Evolutionary conservation across 176 grass and related monocot genomes (phyloP).

Genomic region (Zoysia japonica): DNA sequence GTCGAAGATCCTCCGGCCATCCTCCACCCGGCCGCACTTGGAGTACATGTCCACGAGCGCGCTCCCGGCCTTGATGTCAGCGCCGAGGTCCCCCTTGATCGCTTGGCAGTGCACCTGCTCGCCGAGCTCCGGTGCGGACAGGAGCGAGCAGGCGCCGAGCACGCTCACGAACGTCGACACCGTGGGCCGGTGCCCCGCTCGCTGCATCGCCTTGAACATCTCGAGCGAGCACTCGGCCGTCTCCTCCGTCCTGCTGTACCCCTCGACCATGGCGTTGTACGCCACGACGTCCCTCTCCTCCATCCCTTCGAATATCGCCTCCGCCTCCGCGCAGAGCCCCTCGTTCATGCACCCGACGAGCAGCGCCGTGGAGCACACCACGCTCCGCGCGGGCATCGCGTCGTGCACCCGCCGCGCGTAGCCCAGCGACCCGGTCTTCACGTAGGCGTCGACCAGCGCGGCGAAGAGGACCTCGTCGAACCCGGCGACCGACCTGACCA

Average conservation of each 20-base stretch:
- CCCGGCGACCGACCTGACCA: constrained; percentile 41
- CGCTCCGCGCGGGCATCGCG: constrained; percentile 38
- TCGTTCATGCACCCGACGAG: constrained; percentile 78
- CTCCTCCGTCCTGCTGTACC: constrained; percentile 61
- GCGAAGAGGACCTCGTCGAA: constrained; percentile 62
- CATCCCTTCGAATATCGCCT: constrained; percentile 52
- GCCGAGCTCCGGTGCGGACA: constrained; percentile 59
- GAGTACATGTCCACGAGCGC: constrained; percentile 85
- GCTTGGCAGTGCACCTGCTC: constrained; percentile 79
- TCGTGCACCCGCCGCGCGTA: constrained; percentile 57
- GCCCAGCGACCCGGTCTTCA: constrained; percentile 49
- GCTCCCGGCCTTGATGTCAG: constrained; percentile 60
- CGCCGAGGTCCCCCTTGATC: constrained; percentile 44
- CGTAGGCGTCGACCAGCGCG: constrained; percentile 78
- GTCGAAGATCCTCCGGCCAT: constrained; percentile 60
- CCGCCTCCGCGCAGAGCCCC: constrained; percentile 48
- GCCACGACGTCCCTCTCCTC: constrained; percentile 58
- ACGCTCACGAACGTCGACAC: constrained; percentile 74
- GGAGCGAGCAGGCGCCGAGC: constrained; percentile 71
- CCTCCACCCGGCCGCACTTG: constrained; percentile 75
- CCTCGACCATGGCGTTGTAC: constrained; percentile 82
- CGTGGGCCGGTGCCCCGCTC: constrained; percentile 39
- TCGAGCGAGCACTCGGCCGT: constrained; percentile 52
- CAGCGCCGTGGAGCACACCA: constrained; percentile 75
- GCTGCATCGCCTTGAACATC: constrained; percentile 68